Conservation (phyloP, 129 eudicot species). For the Lactuca sativa region DNA sequence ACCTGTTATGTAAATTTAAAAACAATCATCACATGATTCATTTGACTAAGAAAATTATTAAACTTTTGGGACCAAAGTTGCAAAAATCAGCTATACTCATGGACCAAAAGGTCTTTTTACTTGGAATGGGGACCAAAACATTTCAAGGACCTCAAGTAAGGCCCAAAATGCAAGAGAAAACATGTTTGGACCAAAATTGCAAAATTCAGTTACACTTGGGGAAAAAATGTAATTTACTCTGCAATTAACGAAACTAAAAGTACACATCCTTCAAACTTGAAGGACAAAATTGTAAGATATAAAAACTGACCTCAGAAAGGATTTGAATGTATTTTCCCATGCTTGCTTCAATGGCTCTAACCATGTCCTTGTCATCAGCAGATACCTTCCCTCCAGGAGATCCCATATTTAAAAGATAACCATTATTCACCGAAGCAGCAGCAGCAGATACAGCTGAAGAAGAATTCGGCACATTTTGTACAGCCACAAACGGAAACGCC, state of each 20-base stretch:
- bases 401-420: constrained; percentile 76
- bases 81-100: too few relatives aligned
- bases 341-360: constrained; percentile 77
- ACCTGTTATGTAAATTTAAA: constrained; percentile 49
- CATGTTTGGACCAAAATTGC: too few relatives aligned
- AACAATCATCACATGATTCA: neutral
- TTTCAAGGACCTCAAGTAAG: too few relatives aligned
- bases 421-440: constrained; percentile 86
- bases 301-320: constrained; percentile 64
- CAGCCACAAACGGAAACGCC: constrained; percentile 96
- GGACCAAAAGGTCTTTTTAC: too few relatives aligned
- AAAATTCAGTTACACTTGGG: too few relatives aligned
- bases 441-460: constrained; percentile 81
- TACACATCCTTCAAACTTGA: neutral
- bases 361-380: constrained; percentile 75
- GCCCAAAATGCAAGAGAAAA: too few relatives aligned
- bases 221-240: too few relatives aligned
- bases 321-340: constrained; percentile 79
- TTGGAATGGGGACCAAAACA: too few relatives aligned
- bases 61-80: too few relatives aligned
- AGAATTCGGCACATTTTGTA: constrained; percentile 63
- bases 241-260: too few relatives aligned
- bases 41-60: too few relatives aligned
- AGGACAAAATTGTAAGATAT: neutral
- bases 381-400: constrained; percentile 93